Conservation (phyloP, 2,329 filamentous ascomycete genomes). For the Verticillium isaacii region DNA sequence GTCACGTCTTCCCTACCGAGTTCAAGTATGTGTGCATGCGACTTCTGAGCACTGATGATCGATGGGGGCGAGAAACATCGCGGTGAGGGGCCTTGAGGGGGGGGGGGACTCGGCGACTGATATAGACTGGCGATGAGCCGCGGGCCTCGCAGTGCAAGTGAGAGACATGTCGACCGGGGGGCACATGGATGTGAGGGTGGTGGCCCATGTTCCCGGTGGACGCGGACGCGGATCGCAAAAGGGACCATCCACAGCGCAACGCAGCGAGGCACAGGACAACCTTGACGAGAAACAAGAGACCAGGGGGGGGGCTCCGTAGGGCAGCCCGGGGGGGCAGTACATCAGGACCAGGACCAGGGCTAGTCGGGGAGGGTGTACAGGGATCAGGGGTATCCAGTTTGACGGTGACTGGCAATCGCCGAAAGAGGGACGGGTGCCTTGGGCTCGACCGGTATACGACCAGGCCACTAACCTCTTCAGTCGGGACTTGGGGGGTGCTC, state of each 20-base stretch:
- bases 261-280: neutral
- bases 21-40: neutral
- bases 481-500: neutral
- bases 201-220: constrained; percentile 3
- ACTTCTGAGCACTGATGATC: constrained; percentile 3
- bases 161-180: neutral
- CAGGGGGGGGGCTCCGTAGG: neutral
- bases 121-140: constrained; percentile 12
- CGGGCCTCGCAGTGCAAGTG: neutral
- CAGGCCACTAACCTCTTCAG: neutral
- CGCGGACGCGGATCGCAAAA: constrained; percentile 3
- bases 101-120: constrained; percentile 12
- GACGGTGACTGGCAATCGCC: neutral
- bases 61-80: constrained; percentile 11
- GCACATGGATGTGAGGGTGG: neutral
- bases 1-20: neutral
- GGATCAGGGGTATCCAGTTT: neutral
- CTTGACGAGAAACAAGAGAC: neutral
- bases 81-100: constrained; percentile 7
- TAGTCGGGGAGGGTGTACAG: neutral
- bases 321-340: neutral
- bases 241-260: neutral
- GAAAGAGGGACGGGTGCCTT: neutral
- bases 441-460: neutral
- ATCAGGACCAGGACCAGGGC: neutral